Evolutionary conservation across 805 yeast genomes (phyloP).

Genomic region (Candida boidinii): DNA sequence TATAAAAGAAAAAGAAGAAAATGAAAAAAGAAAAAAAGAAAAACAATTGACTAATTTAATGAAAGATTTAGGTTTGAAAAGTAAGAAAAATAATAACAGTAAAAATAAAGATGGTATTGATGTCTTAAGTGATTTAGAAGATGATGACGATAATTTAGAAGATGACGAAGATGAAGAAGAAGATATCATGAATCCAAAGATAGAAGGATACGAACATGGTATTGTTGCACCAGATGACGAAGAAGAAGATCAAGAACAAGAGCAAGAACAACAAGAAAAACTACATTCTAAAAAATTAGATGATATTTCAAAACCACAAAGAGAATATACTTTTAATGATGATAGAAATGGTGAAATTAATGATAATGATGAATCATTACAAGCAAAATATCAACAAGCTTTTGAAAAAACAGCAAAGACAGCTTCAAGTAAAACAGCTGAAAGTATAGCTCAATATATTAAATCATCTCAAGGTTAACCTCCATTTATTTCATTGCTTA

Average conservation of each 20-base stretch:
- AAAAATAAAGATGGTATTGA: constrained; percentile 28
- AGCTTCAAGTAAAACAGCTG: constrained; percentile 61
- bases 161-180: constrained; percentile 42
- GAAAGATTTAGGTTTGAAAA: constrained; percentile 74
- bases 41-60: constrained; percentile 63
- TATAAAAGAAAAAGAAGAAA: constrained; percentile 64
- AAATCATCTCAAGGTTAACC: constrained; percentile 14
- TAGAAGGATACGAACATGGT: constrained; percentile 30
- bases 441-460: constrained; percentile 61
- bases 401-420: constrained; percentile 53
- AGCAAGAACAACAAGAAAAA: too few relatives aligned
- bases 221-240: constrained; percentile 37
- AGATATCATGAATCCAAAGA: too few relatives aligned
- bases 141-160: constrained; percentile 37
- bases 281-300: too few relatives aligned
- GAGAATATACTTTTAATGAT: constrained; percentile 67
- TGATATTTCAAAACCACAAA: constrained; percentile 28
- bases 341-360: constrained; percentile 52
- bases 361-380: constrained; percentile 42
- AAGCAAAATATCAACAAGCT: constrained; percentile 66
- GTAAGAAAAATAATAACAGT: constrained; percentile 10
- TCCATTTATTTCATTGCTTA: too few relatives aligned
- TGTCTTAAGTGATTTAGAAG: constrained; percentile 42
- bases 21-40: constrained; percentile 65
- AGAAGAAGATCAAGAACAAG: too few relatives aligned